Percentiles rank a stretch among this genome's conserved stretches.
phyloP scores from a whole-genome alignment of 495 filamentous ascomycete genomes.

The Poronia punctata region DNA sequence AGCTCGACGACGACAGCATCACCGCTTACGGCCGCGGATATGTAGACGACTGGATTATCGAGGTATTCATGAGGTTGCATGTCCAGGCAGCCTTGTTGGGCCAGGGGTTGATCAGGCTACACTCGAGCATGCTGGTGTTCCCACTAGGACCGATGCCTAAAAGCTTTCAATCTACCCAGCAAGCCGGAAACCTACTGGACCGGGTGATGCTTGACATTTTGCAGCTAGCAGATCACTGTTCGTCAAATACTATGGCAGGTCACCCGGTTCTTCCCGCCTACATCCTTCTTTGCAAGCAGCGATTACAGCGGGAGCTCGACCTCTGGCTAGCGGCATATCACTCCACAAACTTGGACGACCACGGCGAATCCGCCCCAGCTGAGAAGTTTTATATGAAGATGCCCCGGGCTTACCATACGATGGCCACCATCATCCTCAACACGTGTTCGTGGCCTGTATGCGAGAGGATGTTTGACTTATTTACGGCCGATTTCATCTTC shows the following conservation, averaged over 20 bases:
- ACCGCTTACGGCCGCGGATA: slow-evolving; percentile 8
- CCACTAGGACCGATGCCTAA: slow-evolving; percentile 1
- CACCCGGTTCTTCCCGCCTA: background rate
- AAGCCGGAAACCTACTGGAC: slow-evolving; percentile 26
- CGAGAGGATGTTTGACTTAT: slow-evolving; percentile 37
- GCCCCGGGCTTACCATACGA: slow-evolving; percentile 37
- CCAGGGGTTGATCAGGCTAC: slow-evolving; percentile 11
- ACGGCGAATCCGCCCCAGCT: background rate
- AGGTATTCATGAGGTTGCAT: slow-evolving; percentile 31
- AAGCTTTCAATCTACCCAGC: slow-evolving; percentile 20
- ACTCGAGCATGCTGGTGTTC: slow-evolving; percentile 2
- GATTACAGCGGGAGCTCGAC: slow-evolving; percentile 13
- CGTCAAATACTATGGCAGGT: background rate
- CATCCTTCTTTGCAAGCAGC: slow-evolving; percentile 6
- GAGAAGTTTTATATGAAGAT: slow-evolving; percentile 20
- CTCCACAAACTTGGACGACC: background rate
- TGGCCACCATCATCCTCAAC: slow-evolving; percentile 41
- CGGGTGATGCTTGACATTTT: slow-evolving; percentile 24
- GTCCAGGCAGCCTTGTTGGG: slow-evolving; percentile 29
- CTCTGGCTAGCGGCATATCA: slow-evolving; percentile 21
- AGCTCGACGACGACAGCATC: background rate
- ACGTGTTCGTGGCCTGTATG: slow-evolving; percentile 28
- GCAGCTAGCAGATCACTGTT: slow-evolving; percentile 18
- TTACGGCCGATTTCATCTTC: slow-evolving; percentile 31
- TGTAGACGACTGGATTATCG: slow-evolving; percentile 32